These are phyloP conservation scores for Venturia pyrina DNA, from an alignment of 2,329 filamentous ascomycete species.

Conservation along the genomic window DNA sequence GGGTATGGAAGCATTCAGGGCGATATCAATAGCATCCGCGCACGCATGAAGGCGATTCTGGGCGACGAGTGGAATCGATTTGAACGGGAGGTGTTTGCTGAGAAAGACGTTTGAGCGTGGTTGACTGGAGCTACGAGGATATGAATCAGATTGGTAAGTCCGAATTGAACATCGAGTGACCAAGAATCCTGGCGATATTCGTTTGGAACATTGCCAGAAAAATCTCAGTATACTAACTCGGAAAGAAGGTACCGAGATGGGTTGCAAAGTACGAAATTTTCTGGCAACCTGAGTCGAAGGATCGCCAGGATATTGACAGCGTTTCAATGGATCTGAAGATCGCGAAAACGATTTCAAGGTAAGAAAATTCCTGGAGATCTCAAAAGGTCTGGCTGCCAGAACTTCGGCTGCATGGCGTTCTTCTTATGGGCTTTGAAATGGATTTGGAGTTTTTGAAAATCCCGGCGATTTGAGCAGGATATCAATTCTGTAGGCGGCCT, in stretches of 20 bases:
- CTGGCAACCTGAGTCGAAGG: background rate
- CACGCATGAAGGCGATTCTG: background rate
- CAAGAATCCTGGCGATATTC: background rate
- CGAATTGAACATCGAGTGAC: background rate
- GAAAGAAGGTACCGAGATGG: background rate
- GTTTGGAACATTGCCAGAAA: background rate
- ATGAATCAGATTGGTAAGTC: background rate
- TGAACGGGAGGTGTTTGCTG: background rate
- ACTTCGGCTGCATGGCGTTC: background rate
- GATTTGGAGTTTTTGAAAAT: too few relatives aligned
- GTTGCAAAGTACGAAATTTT: background rate
- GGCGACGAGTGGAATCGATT: conserved; percentile 1
- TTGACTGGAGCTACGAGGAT: background rate
- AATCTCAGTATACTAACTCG: background rate
- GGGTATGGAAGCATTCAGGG: background rate
- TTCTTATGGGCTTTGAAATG: background rate
- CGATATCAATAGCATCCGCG: background rate
- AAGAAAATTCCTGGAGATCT: background rate
- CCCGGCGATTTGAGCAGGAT: background rate
- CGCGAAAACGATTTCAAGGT: background rate
- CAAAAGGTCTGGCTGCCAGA: background rate
- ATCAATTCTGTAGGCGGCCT: background rate
- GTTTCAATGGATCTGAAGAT: background rate
- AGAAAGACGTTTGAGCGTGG: background rate
- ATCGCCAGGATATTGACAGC: background rate